Base-by-base conservation (phyloP, 306 rosid genomes). In the Alnus glutinosa region DNA sequence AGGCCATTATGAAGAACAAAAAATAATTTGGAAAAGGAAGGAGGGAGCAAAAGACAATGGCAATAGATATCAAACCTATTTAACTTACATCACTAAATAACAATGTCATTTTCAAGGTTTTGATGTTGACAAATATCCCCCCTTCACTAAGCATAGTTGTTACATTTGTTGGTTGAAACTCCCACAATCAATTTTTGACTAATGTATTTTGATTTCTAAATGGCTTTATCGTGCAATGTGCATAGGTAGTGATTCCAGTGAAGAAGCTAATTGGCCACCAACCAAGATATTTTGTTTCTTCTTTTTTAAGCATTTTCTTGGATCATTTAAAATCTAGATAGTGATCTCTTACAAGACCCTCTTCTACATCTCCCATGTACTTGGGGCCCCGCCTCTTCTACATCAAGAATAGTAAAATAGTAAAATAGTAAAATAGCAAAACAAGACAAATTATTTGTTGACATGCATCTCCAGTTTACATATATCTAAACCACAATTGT, bases 91-190 rank as follows among this genome's bases (percentile, higher is more conserved):
- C 48, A 3, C 28, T 34, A n/a, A 46, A 18, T 68, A 8, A 42
- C 13, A 42, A 1, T 16, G 5, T 11, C 28, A 42, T 48, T 70
- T 70, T 64, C 37, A 81, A 12, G 58, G 66, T 75, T 75, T 62
- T 48, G 71, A 70, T 68, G 66, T 51, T 84, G 57, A 77, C 28
- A 57, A 74, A 75, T 71, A 70, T 39, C 50, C 75, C 71, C 58
- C 66, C 47, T 67, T 78, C 10, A 37, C 28, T 37, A 66, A 66
- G 71, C 46, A 37, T 15, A 66, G 23, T 11, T 37, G 71, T 10
- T 7, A 15, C n/a, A 37, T 66, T 66, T 15, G 11, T 66, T 16
- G 39, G 36, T 78, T 18, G 70, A 70, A 78, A 71, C 71, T 58
- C 68, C 37, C 28, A 66, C 11, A 36, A 37, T 66, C 28, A 66